phyloP scores from a whole-genome alignment of 768 basidiomycete genomes.

The Crepidotus variabilis region DNA sequence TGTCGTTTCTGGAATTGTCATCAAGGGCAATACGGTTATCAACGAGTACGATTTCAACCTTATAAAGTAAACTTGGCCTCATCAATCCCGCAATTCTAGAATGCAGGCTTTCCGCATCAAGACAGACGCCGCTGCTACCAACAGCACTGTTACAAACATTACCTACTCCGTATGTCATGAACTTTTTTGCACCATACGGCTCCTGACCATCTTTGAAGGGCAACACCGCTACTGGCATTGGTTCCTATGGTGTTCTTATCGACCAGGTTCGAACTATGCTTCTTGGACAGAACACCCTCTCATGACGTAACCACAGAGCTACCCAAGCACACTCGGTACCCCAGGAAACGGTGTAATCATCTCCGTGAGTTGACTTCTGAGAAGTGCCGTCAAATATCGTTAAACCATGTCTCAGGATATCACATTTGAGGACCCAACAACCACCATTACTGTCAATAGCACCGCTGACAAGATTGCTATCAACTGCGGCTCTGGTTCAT shows the following conservation, averaged over 20 bases:
- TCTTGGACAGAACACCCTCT: background rate
- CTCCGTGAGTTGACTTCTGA: slow-evolving; percentile 33
- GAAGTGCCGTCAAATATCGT: background rate
- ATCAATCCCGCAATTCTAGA: slow-evolving; percentile 14
- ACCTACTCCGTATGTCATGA: slow-evolving; percentile 39
- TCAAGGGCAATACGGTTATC: slow-evolving; percentile 50
- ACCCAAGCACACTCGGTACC: slow-evolving; percentile 46
- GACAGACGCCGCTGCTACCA: slow-evolving; percentile 40
- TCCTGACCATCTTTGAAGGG: slow-evolving; percentile 24
- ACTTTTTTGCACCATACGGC: background rate
- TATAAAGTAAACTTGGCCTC: background rate
- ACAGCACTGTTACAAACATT: slow-evolving; percentile 44
- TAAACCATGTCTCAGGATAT: slow-evolving; percentile 32
- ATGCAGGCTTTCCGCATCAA: slow-evolving; percentile 64
- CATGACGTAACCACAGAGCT: slow-evolving; percentile 36
- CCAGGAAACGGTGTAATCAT: slow-evolving; percentile 56
- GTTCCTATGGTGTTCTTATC: slow-evolving; percentile 53
- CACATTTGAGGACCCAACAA: slow-evolving; percentile 40
- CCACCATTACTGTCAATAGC: slow-evolving; percentile 36
- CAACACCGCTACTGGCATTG: slow-evolving; percentile 49
- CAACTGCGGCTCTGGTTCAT: slow-evolving; percentile 51
- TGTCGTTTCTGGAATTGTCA: slow-evolving; percentile 42
- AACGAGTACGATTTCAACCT: slow-evolving; percentile 38
- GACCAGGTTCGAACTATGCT: slow-evolving; percentile 38
- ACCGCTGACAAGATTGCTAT: slow-evolving; percentile 45